A percentile compares a stretch with the other conserved stretches of the same genome.
phyloP scores from a whole-genome alignment of 2,329 filamentous ascomycete species.

The Ramularia collo-cygni region DNA sequence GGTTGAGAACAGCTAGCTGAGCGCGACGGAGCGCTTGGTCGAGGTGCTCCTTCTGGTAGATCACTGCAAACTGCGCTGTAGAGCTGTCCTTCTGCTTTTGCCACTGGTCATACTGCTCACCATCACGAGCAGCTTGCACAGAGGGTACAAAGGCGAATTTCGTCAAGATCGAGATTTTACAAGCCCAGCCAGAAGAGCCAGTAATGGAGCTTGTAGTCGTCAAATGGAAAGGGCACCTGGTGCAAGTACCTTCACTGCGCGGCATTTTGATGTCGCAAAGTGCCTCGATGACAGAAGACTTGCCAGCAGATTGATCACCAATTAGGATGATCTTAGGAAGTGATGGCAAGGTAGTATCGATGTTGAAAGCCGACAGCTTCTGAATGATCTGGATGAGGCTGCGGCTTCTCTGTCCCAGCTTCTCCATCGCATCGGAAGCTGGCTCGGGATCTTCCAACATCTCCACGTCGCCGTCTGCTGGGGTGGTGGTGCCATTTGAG shows the following conservation, averaged over 20 bases:
- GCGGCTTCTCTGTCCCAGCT: constrained; percentile 58
- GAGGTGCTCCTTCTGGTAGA: constrained; percentile 56
- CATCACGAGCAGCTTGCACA: constrained; percentile 50
- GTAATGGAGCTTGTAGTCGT: constrained; percentile 52
- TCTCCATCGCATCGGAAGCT: constrained; percentile 29
- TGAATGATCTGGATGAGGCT: constrained; percentile 59
- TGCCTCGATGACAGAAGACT: constrained; percentile 43
- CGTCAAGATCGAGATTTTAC: too few species aligned
- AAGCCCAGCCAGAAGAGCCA: not conserved
- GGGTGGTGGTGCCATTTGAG: constrained; percentile 1
- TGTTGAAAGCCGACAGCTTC: constrained; percentile 63
- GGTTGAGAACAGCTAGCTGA: constrained; percentile 71
- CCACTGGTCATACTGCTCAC: constrained; percentile 62
- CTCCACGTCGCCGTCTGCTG: constrained; percentile 5
- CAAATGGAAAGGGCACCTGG: constrained; percentile 70
- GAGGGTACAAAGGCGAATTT: too few species aligned
- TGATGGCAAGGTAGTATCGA: constrained; percentile 59
- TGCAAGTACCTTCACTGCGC: constrained; percentile 65
- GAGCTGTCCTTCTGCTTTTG: constrained; percentile 37
- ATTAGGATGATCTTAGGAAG: constrained; percentile 76
- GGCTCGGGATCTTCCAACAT: constrained; percentile 3
- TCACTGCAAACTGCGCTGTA: constrained; percentile 54
- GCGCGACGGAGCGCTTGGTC: constrained; percentile 65
- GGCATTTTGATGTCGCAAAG: constrained; percentile 62
- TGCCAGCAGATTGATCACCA: constrained; percentile 79